Evolutionary conservation across 2,329 filamentous ascomycete genomes (phyloP).

Genomic region (Paracoccidioides lutzii): DNA sequence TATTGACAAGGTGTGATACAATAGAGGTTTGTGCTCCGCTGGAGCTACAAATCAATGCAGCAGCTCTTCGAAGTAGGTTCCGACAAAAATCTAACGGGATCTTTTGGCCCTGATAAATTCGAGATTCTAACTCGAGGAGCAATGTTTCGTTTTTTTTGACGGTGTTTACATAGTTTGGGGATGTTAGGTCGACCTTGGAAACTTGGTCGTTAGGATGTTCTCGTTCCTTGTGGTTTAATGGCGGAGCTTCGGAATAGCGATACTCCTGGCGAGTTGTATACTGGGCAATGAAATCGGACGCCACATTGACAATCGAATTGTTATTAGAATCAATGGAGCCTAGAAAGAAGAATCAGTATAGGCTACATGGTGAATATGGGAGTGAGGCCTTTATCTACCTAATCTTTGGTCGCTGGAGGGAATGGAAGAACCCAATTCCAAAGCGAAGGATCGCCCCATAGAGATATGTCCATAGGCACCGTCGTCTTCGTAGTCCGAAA

Average conservation of each 20-base stretch:
- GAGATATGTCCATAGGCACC: constrained; percentile 84
- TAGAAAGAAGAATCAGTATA: constrained; percentile 10
- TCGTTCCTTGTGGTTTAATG: constrained; percentile 20
- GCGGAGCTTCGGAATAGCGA: constrained; percentile 60
- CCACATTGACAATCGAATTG: constrained; percentile 69
- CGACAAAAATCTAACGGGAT: constrained; percentile 64
- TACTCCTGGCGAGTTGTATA: constrained; percentile 97
- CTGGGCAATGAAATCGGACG: constrained; percentile 90
- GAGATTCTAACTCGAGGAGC: constrained; percentile 7
- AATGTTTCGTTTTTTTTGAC: constrained; percentile 5
- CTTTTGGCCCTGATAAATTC: constrained; percentile 51
- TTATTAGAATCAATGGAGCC: constrained; percentile 62
- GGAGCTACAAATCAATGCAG: constrained; percentile 70
- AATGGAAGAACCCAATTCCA: constrained; percentile 81
- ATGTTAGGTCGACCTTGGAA: not conserved
- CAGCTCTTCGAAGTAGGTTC: constrained; percentile 70
- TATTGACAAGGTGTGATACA: constrained; percentile 74
- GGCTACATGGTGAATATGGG: constrained; percentile 1
- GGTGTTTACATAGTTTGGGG: not conserved
- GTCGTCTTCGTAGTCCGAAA: constrained; percentile 89
- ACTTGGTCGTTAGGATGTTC: not conserved
- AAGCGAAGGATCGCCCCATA: constrained; percentile 81
- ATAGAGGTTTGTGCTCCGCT: constrained; percentile 64
- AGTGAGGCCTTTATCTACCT: constrained; percentile 24
- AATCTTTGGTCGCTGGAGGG: constrained; percentile 77